Evolutionary conservation across 1,139 yeast species (phyloP), one percentile per base, ranked within the genome.

Genomic region (Saccharomyces hybrid): DNA sequence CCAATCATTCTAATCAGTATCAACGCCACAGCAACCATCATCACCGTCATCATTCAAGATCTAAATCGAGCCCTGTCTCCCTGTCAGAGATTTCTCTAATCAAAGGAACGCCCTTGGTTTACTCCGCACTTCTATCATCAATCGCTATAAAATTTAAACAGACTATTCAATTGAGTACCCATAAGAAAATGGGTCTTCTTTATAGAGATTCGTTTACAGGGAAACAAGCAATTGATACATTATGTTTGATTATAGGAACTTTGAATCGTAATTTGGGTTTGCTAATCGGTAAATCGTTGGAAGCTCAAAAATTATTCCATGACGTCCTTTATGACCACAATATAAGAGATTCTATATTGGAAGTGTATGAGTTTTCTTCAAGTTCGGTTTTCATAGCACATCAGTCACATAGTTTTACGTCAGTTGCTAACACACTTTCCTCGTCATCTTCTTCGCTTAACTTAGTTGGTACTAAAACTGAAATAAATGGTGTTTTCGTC

Each of bases 181-280:
- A 88, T 62, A 86, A 87, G 65, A 93, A 93, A 67, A 93, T 90
- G 72, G 98, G 96, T n/a, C 79, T 93, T 63, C 88, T 93, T 59
- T 91, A 91, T 72, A 88, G 95, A 67, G 96, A 91, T 66, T 86
- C 98, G 0, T 95, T 95, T 68, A 87, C 96, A 0, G 99, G 99
- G 19, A 79, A 89, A 42, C 95, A 88, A 73, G 96, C 98, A 0
- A 96, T 93, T 49, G 97, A 90, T 70, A 80, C 86, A 27, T 83
- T 93, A 56, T 86, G 96, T 57, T 79, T 86, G 54, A 86, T 93
- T 55, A 85, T 93, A 55, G 78, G 95, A 61, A 91, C 97, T 2
- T 87, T 90, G 16, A 99, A 93, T 70, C 78, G 99, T 58, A 91
- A 90, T 64, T 75, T 93, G 66, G 98, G 98, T 0, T 73, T 93